Evolutionary conservation across 2,329 filamentous ascomycete genomes (phyloP).

Genomic region (Aspergillus uvarum): DNA sequence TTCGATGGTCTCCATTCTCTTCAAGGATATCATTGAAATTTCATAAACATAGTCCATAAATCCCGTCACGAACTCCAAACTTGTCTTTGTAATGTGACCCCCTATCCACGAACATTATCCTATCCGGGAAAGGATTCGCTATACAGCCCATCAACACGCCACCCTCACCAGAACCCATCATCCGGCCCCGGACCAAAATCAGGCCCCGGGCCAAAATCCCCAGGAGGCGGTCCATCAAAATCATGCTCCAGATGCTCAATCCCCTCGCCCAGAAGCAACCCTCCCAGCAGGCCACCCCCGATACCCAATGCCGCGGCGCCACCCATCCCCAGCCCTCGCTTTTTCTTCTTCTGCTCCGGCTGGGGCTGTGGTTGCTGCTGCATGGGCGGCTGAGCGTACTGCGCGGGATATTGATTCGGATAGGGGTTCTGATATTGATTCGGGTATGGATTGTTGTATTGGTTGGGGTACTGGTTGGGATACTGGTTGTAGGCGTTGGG

Average conservation of each 20-base stretch:
- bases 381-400: not conserved
- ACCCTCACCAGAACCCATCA: not conserved
- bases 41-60: no score
- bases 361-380: not conserved
- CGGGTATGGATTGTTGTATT: not conserved
- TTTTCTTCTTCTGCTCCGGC: not conserved
- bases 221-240: not conserved
- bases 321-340: not conserved
- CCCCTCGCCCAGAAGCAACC: slow-evolving; percentile 3
- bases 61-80: no score
- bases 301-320: not conserved
- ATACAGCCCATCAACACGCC: not conserved
- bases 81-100: no score
- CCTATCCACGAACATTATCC: no score
- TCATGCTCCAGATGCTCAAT: slow-evolving; percentile 3
- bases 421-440: not conserved
- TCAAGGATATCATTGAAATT: no score
- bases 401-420: not conserved
- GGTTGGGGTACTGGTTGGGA: not conserved
- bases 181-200: not conserved
- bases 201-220: not conserved
- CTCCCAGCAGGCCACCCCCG: slow-evolving; percentile 3
- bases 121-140: no score
- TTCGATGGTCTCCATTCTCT: no score
- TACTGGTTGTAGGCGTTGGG: not conserved